Evolutionary conservation across 148 eudicot species (phyloP).

Genomic region (Hydrangea macrophylla): DNA sequence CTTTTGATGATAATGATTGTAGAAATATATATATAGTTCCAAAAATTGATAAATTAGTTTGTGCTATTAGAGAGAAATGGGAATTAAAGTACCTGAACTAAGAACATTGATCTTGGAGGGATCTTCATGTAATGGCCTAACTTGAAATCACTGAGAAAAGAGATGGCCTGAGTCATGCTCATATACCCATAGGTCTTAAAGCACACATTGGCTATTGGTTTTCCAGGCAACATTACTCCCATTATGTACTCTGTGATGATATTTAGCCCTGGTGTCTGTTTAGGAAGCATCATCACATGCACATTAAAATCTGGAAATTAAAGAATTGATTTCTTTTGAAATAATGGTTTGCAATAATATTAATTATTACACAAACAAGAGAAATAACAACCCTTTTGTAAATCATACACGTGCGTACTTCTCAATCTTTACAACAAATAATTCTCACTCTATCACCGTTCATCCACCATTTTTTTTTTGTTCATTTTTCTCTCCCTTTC

Average conservation of each 20-base stretch:
- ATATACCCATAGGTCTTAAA: conserved; percentile 51
- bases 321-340: too few relatives aligned
- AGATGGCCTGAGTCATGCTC: conserved; percentile 48
- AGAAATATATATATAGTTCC: too few relatives aligned
- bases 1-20: too few relatives aligned
- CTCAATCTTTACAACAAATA: too few relatives aligned
- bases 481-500: too few relatives aligned
- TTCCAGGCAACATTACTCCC: conserved; percentile 41
- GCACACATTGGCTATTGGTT: conserved; percentile 49
- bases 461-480: too few relatives aligned
- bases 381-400: too few relatives aligned
- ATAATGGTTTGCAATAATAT: too few relatives aligned
- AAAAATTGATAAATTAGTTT: neutral
- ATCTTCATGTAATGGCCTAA: conserved; percentile 56
- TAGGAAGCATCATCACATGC: neutral
- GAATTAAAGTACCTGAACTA: conserved; percentile 41
- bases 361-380: too few relatives aligned
- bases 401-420: too few relatives aligned
- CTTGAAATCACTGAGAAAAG: conserved; percentile 45
- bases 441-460: too few relatives aligned
- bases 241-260: conserved; percentile 45
- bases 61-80: neutral
- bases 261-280: conserved; percentile 42
- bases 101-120: conserved; percentile 55
- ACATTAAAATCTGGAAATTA: too few relatives aligned